Percentiles rank a stretch among this genome's conserved stretches.
These are phyloP conservation scores for Serendipita indica DNA, from an alignment of 768 basidiomycete species.

Conservation along the genomic window DNA sequence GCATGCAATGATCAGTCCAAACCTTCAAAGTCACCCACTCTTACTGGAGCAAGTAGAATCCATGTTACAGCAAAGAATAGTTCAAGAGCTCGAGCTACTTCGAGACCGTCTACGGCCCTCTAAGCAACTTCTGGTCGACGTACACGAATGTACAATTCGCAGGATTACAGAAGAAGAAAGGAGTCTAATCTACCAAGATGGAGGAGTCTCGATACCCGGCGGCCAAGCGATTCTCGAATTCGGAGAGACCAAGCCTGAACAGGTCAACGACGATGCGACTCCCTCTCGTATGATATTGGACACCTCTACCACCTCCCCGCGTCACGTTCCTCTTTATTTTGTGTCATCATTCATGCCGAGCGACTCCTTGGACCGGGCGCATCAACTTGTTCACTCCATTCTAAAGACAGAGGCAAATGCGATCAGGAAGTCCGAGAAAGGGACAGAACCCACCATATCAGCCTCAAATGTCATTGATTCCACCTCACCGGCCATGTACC, in stretches of 20 bases:
- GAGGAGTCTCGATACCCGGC: constrained; percentile 33
- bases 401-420: neutral
- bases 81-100: constrained; percentile 61
- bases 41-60: constrained; percentile 45
- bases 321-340: neutral
- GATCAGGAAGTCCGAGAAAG: neutral
- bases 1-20: constrained; percentile 4
- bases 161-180: constrained; percentile 53
- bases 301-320: neutral
- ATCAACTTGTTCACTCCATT: neutral
- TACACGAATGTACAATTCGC: constrained; percentile 32
- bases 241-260: neutral
- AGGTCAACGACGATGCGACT: too few species aligned
- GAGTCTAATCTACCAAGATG: constrained; percentile 31
- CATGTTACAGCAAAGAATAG: constrained; percentile 51
- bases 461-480: too few species aligned
- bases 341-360: neutral
- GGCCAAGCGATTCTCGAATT: constrained; percentile 49
- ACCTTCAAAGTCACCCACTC: constrained; percentile 26
- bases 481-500: too few species aligned
- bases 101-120: constrained; percentile 28
- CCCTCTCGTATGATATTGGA: neutral
- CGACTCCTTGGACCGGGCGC: neutral
- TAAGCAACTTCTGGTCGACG: constrained; percentile 11
- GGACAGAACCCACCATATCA: neutral